Evolutionary conservation across 371 early-diverging fungal genomes (phyloP).

Genomic region (Mucor mucedo): DNA sequence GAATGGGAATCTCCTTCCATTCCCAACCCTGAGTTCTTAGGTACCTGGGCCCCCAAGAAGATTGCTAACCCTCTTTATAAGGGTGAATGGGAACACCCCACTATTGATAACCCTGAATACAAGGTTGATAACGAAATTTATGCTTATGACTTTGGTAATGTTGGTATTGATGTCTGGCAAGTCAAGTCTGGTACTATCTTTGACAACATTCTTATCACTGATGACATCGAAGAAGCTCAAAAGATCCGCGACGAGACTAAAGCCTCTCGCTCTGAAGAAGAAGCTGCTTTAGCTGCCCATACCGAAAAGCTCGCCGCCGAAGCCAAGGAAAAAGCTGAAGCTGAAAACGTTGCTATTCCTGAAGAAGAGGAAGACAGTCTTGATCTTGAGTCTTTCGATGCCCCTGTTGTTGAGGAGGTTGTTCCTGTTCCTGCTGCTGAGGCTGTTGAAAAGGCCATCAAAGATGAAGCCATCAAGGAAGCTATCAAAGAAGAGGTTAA

Average conservation of each 20-base stretch:
- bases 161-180: conserved; percentile 97
- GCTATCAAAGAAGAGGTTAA: conserved; percentile 31
- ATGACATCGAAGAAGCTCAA: conserved; percentile 71
- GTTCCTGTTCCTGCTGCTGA: conserved; percentile 31
- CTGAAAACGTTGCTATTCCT: conserved; percentile 31
- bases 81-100: conserved; percentile 91
- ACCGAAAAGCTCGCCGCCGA: conserved; percentile 39
- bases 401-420: conserved; percentile 25
- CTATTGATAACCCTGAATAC: conserved; percentile 92
- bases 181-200: conserved; percentile 93
- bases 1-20: conserved; percentile 90
- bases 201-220: conserved; percentile 89
- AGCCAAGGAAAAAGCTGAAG: conserved; percentile 27
- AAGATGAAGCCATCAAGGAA: conserved; percentile 27
- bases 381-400: conserved; percentile 38
- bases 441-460: conserved; percentile 37
- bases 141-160: conserved; percentile 78
- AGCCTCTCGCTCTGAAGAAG: conserved; percentile 45
- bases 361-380: conserved; percentile 29
- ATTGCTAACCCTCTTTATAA: conserved; percentile 96
- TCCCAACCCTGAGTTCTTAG: conserved; percentile 90
- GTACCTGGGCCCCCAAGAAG: conserved; percentile 78
- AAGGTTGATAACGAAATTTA: conserved; percentile 85
- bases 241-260: conserved; percentile 68
- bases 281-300: conserved; percentile 38